A percentile compares a stretch with the other conserved stretches of the same genome.
These are phyloP conservation scores for Anthoceros angustus DNA, from an alignment of 225 moss, liverwort and hornwort genomes.

Conservation along the genomic window DNA sequence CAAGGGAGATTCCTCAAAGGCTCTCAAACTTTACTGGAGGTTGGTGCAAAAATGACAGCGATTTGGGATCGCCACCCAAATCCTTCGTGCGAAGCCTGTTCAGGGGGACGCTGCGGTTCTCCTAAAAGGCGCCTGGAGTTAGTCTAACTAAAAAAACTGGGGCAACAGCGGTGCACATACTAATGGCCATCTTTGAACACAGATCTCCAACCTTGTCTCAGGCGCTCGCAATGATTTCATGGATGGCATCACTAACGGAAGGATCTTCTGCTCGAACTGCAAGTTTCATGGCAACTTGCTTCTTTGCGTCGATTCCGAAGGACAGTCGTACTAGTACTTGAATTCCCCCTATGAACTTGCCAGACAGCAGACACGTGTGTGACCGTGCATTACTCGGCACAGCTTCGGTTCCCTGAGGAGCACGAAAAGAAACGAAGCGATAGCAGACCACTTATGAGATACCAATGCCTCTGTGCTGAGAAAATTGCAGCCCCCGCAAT, in stretches of 20 bases:
- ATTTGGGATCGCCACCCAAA: too few species aligned
- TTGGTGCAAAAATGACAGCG: too few species aligned
- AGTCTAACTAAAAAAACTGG: too few species aligned
- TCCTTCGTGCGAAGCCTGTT: too few species aligned
- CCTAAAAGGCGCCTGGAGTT: too few species aligned
- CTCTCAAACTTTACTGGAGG: too few species aligned
- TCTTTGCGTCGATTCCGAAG: slow-evolving; percentile 68
- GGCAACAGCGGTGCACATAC: not conserved
- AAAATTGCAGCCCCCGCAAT: not conserved
- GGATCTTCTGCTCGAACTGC: slow-evolving; percentile 65
- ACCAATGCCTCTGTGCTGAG: too few species aligned
- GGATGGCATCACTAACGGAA: slow-evolving; percentile 42
- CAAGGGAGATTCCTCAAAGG: too few species aligned
- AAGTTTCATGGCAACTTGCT: slow-evolving; percentile 84
- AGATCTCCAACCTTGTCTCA: slow-evolving; percentile 5
- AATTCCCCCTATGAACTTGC: slow-evolving; percentile 54
- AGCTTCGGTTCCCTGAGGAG: slow-evolving; percentile 47
- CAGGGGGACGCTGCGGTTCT: too few species aligned
- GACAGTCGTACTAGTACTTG: slow-evolving; percentile 72
- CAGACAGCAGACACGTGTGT: slow-evolving; percentile 63
- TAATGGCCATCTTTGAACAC: not conserved
- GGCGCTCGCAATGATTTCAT: slow-evolving; percentile 64
- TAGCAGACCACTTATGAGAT: not conserved
- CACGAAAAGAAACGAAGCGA: not conserved
- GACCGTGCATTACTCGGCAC: slow-evolving; percentile 75